Evolutionary conservation across 176 grass and related monocot genomes (phyloP).

Genomic region (Triticum monococcum): DNA sequence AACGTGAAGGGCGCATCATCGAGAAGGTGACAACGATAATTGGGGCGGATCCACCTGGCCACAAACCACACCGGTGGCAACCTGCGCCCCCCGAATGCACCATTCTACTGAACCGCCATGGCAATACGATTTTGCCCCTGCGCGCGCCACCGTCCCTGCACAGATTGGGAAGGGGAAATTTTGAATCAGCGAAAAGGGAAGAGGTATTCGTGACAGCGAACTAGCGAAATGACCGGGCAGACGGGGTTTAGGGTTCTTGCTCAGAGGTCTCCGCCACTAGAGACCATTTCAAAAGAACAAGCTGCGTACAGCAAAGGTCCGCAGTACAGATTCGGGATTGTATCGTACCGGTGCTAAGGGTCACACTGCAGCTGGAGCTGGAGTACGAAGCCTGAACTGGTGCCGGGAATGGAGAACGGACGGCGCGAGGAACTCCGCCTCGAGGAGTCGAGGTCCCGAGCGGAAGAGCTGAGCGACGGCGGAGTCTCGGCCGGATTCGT

Average conservation of each 20-base stretch:
- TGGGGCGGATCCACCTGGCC: slow-evolving; percentile 21
- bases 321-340: neutral
- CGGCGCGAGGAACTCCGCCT: slow-evolving; percentile 1
- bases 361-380: neutral
- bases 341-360: neutral
- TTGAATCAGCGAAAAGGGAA: neutral
- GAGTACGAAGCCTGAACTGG: neutral
- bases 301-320: neutral
- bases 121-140: neutral
- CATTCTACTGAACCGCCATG: slow-evolving; percentile 32
- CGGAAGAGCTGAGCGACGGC: neutral
- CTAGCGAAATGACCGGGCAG: neutral
- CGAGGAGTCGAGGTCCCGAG: neutral
- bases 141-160: neutral
- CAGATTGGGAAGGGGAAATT: neutral
- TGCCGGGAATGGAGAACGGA: slow-evolving; percentile 15
- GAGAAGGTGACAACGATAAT: neutral
- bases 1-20: neutral
- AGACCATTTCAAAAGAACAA: neutral
- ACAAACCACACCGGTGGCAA: slow-evolving; percentile 22
- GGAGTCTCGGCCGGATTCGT: neutral
- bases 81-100: slow-evolving; percentile 1
- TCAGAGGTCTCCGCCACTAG: neutral
- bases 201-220: neutral
- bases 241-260: slow-evolving; percentile 4